Base-by-base conservation (phyloP, 345 rosid species). In the Sapria himalayana region DNA sequence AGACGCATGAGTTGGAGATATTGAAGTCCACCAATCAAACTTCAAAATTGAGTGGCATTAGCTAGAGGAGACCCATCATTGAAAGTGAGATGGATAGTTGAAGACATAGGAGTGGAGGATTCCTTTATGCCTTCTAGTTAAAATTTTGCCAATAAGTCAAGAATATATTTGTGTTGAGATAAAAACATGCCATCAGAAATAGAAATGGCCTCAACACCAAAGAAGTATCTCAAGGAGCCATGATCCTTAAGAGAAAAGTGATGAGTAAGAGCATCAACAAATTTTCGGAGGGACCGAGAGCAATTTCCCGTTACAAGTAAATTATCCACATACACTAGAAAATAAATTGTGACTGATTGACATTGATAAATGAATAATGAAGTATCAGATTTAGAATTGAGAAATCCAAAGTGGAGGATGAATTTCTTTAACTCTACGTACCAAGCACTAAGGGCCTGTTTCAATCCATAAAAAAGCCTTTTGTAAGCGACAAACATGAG, bases 271-370 rank as follows among this genome's bases (percentile, higher is more conserved):
- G 10, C 9, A 2, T 4, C 1, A 1, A 24, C 4, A 15, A 37
- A 24, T 0, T 5, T 0, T 1, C 0, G 0, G 0, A 24, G 2
- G 3, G 7, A 3, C 15, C 0, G 0, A 0, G 0, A 0, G 9
- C 25, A 6, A 15, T 37, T 29, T 0, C 52, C 1, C 0, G 10
- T 44, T 0, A 54, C 3, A 3, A 49, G 0, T 0, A 41, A 0
- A 21, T 44, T 25, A 15, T 49, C 35, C 7, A 54, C 29, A 39
- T 48, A 38, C 0, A 60, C 27, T 0, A 43, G 19, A 9, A 47
- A 25, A 3, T 18, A 45, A 4, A 1, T 3, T 2, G 1, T 4
- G 5, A n/a, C 13, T 7, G 13, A 13, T 10, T 9, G 3, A 1
- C 6, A 3, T 0, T 22, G 9, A 4, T 15, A 25, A 18, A 42